These are phyloP conservation scores for Erucastrum elatum DNA, from an alignment of 345 rosid species.

Conservation along the genomic window DNA sequence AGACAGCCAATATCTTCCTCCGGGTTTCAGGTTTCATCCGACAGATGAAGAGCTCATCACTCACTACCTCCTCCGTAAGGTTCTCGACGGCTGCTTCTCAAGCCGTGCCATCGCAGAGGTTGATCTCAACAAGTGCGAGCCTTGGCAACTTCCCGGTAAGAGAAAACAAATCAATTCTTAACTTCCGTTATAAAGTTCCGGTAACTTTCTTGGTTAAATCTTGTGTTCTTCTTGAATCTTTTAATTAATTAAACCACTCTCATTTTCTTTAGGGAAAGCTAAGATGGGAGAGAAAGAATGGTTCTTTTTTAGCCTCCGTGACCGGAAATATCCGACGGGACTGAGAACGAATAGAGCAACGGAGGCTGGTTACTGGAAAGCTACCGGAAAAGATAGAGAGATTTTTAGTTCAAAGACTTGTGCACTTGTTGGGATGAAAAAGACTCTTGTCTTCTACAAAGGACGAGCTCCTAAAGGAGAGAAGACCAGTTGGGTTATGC, in stretches of 20 bases:
- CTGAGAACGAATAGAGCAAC: conserved; percentile 93
- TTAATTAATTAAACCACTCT: neutral
- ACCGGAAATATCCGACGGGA: conserved; percentile 93
- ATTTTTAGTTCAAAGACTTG: conserved; percentile 78
- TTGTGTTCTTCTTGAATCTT: conserved; percentile 1
- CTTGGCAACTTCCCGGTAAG: conserved; percentile 98
- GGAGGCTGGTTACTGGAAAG: conserved; percentile 97
- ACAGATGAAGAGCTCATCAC: conserved; percentile 95
- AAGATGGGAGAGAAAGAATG: conserved; percentile 98
- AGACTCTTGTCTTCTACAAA: conserved; percentile 85
- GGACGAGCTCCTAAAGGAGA: conserved; percentile 97
- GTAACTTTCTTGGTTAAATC: neutral
- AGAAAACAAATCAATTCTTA: neutral
- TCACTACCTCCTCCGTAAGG: conserved; percentile 79
- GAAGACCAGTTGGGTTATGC: conserved; percentile 97
- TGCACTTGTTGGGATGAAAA: conserved; percentile 97
- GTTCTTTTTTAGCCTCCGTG: conserved; percentile 91
- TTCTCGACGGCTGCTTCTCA: conserved; percentile 70
- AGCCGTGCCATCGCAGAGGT: conserved; percentile 87
- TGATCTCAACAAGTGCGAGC: conserved; percentile 97
- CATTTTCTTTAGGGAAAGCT: conserved; percentile 56
- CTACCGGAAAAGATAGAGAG: conserved; percentile 94
- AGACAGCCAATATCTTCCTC: conserved; percentile 62
- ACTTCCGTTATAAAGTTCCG: neutral
- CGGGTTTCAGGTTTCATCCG: conserved; percentile 95